phyloP scores from a whole-genome alignment of 2,329 filamentous ascomycete genomes.

The Eutypa lata region DNA sequence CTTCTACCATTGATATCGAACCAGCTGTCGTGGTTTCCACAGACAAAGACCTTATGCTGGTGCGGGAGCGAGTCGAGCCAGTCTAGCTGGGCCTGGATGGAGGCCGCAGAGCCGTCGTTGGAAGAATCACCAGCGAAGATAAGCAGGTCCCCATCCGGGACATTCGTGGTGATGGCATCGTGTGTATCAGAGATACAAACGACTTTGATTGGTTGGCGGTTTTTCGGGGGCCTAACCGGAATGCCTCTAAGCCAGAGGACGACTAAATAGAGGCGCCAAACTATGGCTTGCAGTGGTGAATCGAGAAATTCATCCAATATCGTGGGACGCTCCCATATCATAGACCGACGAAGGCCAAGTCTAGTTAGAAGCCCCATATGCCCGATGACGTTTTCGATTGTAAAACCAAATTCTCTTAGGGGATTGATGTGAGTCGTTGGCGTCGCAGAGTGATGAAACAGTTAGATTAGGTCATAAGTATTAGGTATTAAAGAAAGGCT shows the following conservation, averaged over 20 bases:
- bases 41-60: conserved; percentile 74
- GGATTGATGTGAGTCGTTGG: neutral
- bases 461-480: neutral
- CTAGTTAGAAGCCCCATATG: conserved; percentile 43
- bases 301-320: conserved; percentile 61
- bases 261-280: conserved; percentile 60
- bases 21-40: conserved; percentile 86
- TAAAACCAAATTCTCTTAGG: neutral
- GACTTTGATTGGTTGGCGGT: conserved; percentile 62
- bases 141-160: conserved; percentile 78
- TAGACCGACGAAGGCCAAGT: conserved; percentile 46
- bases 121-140: conserved; percentile 88
- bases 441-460: neutral
- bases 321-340: conserved; percentile 47
- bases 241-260: conserved; percentile 66
- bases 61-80: conserved; percentile 77
- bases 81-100: conserved; percentile 80
- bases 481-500: too few relatives aligned
- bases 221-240: conserved; percentile 56
- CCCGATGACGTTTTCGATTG: conserved; percentile 7
- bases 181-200: conserved; percentile 94
- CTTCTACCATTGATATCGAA: conserved; percentile 66
- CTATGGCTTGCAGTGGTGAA: conserved; percentile 65
- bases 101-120: conserved; percentile 65
- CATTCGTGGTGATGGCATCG: conserved; percentile 51